phyloP scores from a whole-genome alignment of 179 eudicot species.

The Camellia oleifera region DNA sequence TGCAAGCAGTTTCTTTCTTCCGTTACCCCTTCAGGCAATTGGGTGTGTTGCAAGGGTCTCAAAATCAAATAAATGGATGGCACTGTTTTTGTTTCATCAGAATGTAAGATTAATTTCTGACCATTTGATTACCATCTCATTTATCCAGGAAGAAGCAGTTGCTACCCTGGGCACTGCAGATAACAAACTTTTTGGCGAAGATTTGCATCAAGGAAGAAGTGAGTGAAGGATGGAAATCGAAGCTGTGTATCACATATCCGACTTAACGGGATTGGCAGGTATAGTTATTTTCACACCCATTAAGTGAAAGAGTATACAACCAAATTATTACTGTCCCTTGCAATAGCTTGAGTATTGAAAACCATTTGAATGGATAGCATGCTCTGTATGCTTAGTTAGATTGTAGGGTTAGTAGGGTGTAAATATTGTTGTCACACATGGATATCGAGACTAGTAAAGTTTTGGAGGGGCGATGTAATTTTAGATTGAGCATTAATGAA shows the following conservation, averaged over 20 bases:
- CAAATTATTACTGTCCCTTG: not conserved
- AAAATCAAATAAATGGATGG: too few relatives aligned
- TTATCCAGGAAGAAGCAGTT: conserved; percentile 12
- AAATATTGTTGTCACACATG: not conserved
- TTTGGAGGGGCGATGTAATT: not conserved
- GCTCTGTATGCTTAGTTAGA: not conserved
- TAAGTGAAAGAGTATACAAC: not conserved
- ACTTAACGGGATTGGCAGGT: not conserved
- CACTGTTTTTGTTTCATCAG: not conserved
- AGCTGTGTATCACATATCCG: not conserved
- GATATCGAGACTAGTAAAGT: not conserved
- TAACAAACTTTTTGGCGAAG: conserved; percentile 2
- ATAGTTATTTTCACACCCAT: not conserved
- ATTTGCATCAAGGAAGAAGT: conserved; percentile 4
- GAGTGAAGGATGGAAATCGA: not conserved
- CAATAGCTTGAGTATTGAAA: not conserved
- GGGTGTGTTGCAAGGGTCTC: not conserved
- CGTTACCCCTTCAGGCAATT: not conserved
- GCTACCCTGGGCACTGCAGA: not conserved
- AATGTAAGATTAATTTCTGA: not conserved
- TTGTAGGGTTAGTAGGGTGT: not conserved
- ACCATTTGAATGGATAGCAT: not conserved
- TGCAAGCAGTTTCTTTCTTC: not conserved
- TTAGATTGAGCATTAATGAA: not conserved
- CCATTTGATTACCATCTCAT: not conserved